These are phyloP conservation scores for Acmispon strigosus DNA, from an alignment of 306 rosid genomes.

Conservation along the genomic window DNA sequence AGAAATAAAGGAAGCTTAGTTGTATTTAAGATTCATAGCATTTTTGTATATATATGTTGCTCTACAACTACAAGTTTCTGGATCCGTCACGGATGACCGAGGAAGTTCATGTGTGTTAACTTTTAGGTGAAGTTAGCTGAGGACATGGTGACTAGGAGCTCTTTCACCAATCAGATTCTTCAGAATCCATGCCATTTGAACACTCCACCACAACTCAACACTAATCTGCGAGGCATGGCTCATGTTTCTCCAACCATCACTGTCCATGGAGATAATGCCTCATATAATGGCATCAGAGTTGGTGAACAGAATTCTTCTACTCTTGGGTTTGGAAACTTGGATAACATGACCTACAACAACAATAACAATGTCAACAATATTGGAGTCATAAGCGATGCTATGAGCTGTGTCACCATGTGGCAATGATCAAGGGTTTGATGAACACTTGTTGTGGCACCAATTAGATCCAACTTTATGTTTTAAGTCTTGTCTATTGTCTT, in stretches of 20 bases:
- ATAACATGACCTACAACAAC: background rate
- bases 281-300: constrained; percentile 32
- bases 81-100: no score
- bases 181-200: constrained; percentile 54
- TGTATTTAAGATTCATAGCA: no score
- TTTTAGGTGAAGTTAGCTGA: constrained; percentile 89
- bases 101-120: no score
- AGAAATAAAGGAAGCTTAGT: no score
- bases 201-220: constrained; percentile 36
- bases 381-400: constrained; percentile 38
- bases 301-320: constrained; percentile 46
- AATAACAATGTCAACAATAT: constrained; percentile 25
- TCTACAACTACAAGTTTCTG: no score
- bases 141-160: constrained; percentile 76
- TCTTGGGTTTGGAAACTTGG: constrained; percentile 35
- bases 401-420: constrained; percentile 47
- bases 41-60: no score
- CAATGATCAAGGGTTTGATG: constrained; percentile 1
- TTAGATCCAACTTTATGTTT: constrained; percentile 4
- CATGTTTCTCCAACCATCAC: constrained; percentile 59
- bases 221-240: constrained; percentile 25
- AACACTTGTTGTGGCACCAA: background rate
- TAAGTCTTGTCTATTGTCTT: background rate
- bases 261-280: constrained; percentile 43
- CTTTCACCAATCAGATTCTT: constrained; percentile 49